Base-by-base conservation (phyloP, 2,329 filamentous ascomycete genomes). In the Fusarium beomiforme region DNA sequence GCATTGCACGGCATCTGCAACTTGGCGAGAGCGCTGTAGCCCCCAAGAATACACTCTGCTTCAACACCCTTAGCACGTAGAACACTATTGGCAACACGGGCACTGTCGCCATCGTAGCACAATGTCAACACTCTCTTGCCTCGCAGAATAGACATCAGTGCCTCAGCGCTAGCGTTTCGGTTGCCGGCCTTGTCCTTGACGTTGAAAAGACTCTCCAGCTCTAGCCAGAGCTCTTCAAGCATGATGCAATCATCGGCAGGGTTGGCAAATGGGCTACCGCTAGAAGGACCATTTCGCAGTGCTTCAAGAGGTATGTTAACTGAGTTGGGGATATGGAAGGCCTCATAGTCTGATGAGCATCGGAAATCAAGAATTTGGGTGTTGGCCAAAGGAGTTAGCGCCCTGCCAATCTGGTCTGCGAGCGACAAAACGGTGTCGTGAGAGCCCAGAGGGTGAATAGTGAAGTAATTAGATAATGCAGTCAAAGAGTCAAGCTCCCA, bases 51-150 rank as follows among this genome's bases (percentile, higher is more conserved):
- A 68, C 84, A 84, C 46, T 84, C 81, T 6, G 85, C 84, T 43
- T 83, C 80, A 26, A 85, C 78, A 0, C 84, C 85, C 71, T 85
- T 86, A 1, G 85, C 85, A 33, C 86, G 81, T 58, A 89, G 77
- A 6, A 89, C 82, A 59, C 86, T 87, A 26, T 85, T 85, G n/a
- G 86, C 86, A 14, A 89, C 83, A 7, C 87, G 79, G 9, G 87
- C 81, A 21, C 84, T 85, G 56, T 89, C 85, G 5, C 87, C 87
- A 54, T 86, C 79, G 57, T 88, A 88, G 70, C 86, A 88, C 14
- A 87, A 71, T 14, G 87, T 78, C 23, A 88, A 71, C 13, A 87
- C 79, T 29, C 80, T 81, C 54, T 81, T 81, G 10, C 76, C 79
- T 23, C 74, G 70, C 13, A 84, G 71, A 4, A 78, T 70, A 4